Conservation (phyloP, 306 rosid species). For the Lupinus albus region DNA sequence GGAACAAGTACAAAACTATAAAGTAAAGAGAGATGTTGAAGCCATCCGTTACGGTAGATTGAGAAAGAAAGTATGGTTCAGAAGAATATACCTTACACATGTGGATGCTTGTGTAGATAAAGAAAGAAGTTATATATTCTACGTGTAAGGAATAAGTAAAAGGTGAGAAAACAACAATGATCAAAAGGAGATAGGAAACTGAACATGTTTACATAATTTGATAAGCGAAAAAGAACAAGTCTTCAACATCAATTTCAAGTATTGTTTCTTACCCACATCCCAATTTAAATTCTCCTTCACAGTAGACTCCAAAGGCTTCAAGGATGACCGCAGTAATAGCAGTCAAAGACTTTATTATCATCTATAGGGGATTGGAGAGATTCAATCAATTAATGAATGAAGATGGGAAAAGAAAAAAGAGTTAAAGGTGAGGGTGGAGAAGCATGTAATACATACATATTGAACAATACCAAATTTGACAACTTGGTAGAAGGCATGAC, state of each 20-base stretch:
- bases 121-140: background rate
- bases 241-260: slow-evolving; percentile 9
- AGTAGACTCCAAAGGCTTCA: slow-evolving; percentile 87
- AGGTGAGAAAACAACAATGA: slow-evolving; percentile 8
- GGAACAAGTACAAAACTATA: slow-evolving; percentile 22
- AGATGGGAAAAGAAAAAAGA: too few relatives aligned
- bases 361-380: slow-evolving; percentile 59
- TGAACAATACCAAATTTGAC: slow-evolving; percentile 95
- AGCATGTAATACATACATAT: slow-evolving; percentile 66
- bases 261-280: slow-evolving; percentile 96
- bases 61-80: slow-evolving; percentile 2
- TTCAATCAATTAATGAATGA: too few relatives aligned
- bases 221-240: slow-evolving; percentile 30
- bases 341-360: slow-evolving; percentile 81
- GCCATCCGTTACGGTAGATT: background rate
- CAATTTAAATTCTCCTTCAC: slow-evolving; percentile 92
- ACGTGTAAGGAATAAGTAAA: background rate
- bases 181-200: background rate
- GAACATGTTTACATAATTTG: slow-evolving; percentile 18
- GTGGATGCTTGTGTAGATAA: background rate
- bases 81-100: background rate
- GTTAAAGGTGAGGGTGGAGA: slow-evolving; percentile 31
- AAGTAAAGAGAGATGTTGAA: slow-evolving; percentile 16
- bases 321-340: slow-evolving; percentile 85
- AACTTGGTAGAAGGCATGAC: slow-evolving; percentile 81